Evolutionary conservation across 1,284 basidiomycete genomes (phyloP).

Genomic region (Stereum hirsutum): DNA sequence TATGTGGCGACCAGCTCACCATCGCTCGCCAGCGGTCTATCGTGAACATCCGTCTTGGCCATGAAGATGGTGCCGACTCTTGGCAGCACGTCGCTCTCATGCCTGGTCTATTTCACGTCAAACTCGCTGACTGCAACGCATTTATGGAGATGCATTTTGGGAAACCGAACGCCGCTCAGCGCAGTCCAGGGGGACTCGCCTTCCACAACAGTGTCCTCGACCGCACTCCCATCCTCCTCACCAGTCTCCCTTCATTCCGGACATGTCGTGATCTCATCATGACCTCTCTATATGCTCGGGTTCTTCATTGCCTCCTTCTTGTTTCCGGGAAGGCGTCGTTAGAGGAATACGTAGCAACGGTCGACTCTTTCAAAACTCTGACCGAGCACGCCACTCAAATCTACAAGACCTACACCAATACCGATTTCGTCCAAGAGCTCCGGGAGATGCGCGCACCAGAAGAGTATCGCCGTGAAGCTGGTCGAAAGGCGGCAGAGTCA

Average conservation of each 20-base stretch:
- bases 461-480: too few relatives aligned
- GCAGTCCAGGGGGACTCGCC: constrained; percentile 2
- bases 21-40: constrained; percentile 24
- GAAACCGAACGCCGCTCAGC: constrained; percentile 9
- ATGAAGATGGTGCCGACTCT: constrained; percentile 21
- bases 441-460: constrained; percentile 12
- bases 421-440: constrained; percentile 4
- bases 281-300: constrained; percentile 23
- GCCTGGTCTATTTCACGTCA: constrained; percentile 29
- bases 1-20: constrained; percentile 28
- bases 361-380: constrained; percentile 14
- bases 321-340: constrained; percentile 16
- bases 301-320: constrained; percentile 24
- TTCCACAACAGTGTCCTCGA: constrained; percentile 11
- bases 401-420: constrained; percentile 5
- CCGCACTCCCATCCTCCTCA: constrained; percentile 22
- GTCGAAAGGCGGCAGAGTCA: too few relatives aligned
- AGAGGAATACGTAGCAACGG: constrained; percentile 14
- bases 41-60: constrained; percentile 21
- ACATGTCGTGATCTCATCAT: constrained; percentile 26
- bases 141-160: constrained; percentile 23
- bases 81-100: constrained; percentile 20
- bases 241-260: constrained; percentile 23
- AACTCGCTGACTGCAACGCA: constrained; percentile 24
- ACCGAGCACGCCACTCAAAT: neutral